Conservation (phyloP, 495 filamentous ascomycete genomes). For the Arthonia radiata region DNA sequence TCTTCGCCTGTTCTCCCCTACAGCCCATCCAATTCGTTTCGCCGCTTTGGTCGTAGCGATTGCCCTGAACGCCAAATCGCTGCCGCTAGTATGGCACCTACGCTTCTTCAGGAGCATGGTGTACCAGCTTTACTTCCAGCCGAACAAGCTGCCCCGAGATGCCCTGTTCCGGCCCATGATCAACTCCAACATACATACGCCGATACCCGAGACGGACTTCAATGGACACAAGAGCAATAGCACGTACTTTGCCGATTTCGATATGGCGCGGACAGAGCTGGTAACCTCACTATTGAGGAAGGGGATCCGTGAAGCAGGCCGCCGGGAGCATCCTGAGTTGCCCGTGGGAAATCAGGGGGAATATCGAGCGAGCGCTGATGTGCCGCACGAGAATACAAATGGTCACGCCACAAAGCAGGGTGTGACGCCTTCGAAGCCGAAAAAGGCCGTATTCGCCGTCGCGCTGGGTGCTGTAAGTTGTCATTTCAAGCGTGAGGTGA, state of each 20-base stretch:
- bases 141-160: slow-evolving; percentile 16
- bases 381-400: slow-evolving; percentile 4
- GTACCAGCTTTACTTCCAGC: slow-evolving; percentile 31
- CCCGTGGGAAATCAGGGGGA: too few relatives aligned
- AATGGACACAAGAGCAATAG: slow-evolving; percentile 65
- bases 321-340: too few relatives aligned
- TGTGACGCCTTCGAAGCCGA: background rate
- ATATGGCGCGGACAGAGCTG: slow-evolving; percentile 38
- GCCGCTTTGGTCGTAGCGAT: too few relatives aligned
- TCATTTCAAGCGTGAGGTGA: slow-evolving; percentile 42
- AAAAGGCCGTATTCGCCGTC: slow-evolving; percentile 23
- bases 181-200: slow-evolving; percentile 28
- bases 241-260: slow-evolving; percentile 53
- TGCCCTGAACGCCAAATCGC: slow-evolving; percentile 41
- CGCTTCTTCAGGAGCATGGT: slow-evolving; percentile 37
- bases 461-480: slow-evolving; percentile 40
- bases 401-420: background rate
- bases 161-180: slow-evolving; percentile 42
- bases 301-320: slow-evolving; percentile 26
- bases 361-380: slow-evolving; percentile 14
- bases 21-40: too few relatives aligned
- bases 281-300: slow-evolving; percentile 32
- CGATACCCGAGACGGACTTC: slow-evolving; percentile 49
- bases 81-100: slow-evolving; percentile 57
- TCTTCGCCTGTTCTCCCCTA: too few relatives aligned